These are phyloP conservation scores for Trichoderma orchidacearum DNA, from an alignment of 495 filamentous ascomycete genomes.

Conservation along the genomic window DNA sequence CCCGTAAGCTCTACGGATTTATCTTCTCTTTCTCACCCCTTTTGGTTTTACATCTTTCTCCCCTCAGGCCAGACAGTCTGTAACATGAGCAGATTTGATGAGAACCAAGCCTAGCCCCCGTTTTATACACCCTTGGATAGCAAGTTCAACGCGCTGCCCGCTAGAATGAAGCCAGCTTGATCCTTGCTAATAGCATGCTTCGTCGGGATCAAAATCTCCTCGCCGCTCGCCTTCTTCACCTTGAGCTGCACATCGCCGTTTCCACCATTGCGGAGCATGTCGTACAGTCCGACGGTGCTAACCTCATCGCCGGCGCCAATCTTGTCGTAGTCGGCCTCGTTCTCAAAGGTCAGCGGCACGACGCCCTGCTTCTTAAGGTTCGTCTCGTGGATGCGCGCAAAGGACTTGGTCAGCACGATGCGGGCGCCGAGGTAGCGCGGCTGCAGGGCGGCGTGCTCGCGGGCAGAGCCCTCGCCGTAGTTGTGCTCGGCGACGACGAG, in stretches of 20 bases:
- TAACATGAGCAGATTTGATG: too few species aligned
- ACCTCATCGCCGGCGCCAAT: constrained; percentile 74
- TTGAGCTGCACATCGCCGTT: constrained; percentile 59
- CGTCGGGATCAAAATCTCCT: constrained; percentile 43
- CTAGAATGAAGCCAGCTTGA: constrained; percentile 81
- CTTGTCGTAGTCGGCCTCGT: constrained; percentile 75
- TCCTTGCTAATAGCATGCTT: constrained; percentile 76
- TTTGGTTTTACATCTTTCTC: too few species aligned
- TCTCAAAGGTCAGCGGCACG: constrained; percentile 76
- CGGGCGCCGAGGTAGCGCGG: constrained; percentile 84
- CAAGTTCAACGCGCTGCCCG: constrained; percentile 87
- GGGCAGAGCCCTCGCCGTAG: constrained; percentile 91
- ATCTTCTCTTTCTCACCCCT: too few species aligned
- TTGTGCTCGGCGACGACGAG: constrained; percentile 94
- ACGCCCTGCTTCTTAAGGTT: constrained; percentile 99
- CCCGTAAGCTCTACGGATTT: too few species aligned
- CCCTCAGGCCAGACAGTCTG: too few species aligned
- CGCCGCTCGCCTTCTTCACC: constrained; percentile 51
- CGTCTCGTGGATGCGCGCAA: constrained; percentile 95
- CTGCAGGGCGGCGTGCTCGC: constrained; percentile 95
- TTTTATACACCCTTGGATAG: constrained; percentile 38
- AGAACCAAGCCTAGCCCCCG: background rate
- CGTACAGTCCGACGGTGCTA: constrained; percentile 64
- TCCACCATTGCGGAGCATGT: constrained; percentile 66
- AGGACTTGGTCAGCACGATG: constrained; percentile 78